Conservation (phyloP, 2,329 filamentous ascomycete genomes). For the Apiospora phragmitis region DNA sequence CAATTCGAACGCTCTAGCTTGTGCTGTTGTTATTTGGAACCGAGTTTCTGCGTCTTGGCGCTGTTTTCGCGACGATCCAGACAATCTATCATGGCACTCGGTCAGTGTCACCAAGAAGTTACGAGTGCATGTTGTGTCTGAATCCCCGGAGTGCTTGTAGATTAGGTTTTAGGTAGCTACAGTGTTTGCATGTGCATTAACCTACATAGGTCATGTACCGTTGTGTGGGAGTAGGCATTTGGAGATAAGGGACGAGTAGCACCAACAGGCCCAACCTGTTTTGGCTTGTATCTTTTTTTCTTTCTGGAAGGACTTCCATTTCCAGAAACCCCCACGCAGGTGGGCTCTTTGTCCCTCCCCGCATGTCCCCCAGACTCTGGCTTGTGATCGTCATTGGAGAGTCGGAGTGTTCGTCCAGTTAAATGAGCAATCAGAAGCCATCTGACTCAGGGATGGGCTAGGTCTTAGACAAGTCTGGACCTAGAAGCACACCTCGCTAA, state of each 20-base stretch:
- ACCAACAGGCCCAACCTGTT: background rate
- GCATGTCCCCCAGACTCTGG: constrained; percentile 26
- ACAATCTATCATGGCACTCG: background rate
- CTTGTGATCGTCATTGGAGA: constrained; percentile 23
- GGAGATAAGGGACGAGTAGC: background rate
- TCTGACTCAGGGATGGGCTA: constrained; percentile 4
- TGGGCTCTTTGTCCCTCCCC: constrained; percentile 18
- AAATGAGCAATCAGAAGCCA: constrained; percentile 4
- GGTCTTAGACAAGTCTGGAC: background rate
- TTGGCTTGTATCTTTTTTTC: background rate
- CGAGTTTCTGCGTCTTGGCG: constrained; percentile 8
- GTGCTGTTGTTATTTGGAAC: background rate
- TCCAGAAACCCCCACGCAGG: constrained; percentile 19
- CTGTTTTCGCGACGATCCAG: background rate
- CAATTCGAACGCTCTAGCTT: background rate
- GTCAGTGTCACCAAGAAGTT: background rate
- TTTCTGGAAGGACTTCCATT: constrained; percentile 1
- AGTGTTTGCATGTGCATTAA: constrained; percentile 5
- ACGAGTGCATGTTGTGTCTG: background rate
- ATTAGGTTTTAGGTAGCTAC: background rate
- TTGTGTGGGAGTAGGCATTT: background rate
- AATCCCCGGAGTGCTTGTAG: background rate
- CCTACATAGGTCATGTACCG: background rate
- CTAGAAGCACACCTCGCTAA: background rate
- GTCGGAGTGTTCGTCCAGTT: constrained; percentile 1